Evolutionary conservation across 306 rosid species (phyloP).

Genomic region (Lathyrus tuberosus): DNA sequence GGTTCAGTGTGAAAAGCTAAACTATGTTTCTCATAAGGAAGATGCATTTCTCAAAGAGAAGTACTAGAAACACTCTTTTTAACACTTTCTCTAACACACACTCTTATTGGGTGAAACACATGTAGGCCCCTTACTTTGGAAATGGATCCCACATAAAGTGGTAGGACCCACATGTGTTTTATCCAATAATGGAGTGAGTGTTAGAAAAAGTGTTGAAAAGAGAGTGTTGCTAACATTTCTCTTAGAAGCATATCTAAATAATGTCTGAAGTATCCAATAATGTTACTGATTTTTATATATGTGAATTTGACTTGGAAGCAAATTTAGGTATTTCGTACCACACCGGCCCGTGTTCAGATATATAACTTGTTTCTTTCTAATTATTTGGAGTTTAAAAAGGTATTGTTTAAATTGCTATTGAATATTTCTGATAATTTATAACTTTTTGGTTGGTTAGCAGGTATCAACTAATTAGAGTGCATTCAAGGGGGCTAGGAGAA

Average conservation of each 20-base stretch:
- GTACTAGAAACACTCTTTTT: too few species aligned
- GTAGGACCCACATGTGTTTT: too few species aligned
- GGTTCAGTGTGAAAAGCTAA: slow-evolving; percentile 3
- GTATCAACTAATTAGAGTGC: slow-evolving; percentile 56
- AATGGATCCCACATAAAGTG: too few species aligned
- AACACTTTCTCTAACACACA: too few species aligned
- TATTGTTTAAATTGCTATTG: slow-evolving; percentile 5
- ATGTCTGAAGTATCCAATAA: neutral
- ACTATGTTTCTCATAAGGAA: slow-evolving; percentile 6
- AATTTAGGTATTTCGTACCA: slow-evolving; percentile 6
- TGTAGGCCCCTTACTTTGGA: too few species aligned
- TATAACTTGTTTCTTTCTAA: neutral
- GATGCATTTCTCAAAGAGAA: neutral
- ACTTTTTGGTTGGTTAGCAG: slow-evolving; percentile 39
- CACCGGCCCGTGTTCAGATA: neutral
- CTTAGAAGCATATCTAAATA: neutral
- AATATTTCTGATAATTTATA: slow-evolving; percentile 30
- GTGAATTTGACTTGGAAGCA: slow-evolving; percentile 7
- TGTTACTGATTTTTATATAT: slow-evolving; percentile 10
- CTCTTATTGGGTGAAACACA: too few species aligned
- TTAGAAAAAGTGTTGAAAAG: too few species aligned
- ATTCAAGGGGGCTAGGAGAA: slow-evolving; percentile 66
- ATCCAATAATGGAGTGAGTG: too few species aligned
- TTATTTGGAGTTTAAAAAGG: neutral
- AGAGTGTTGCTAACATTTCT: too few species aligned